A percentile compares a stretch with the other conserved stretches of the same genome.
phyloP scores from a whole-genome alignment of 495 filamentous ascomycete genomes.

The Geopyxis carbonaria region DNA sequence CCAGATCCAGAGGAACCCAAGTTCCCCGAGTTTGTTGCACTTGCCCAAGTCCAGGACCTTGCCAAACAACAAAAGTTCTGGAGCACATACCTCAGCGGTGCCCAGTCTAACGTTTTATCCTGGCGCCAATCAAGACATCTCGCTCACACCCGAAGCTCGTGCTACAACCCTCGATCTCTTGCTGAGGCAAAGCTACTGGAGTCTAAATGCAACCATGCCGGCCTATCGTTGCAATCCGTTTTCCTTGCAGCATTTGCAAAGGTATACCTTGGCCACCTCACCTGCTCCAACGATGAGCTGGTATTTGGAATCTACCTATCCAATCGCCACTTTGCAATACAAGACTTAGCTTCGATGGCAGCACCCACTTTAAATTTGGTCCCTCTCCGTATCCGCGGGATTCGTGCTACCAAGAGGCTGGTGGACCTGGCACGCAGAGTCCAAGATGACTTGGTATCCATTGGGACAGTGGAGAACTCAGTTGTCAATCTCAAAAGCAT shows the following conservation, averaged over 20 bases:
- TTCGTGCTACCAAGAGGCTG: conserved; percentile 15
- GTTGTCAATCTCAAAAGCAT: conserved; percentile 30
- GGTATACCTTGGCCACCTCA: conserved; percentile 25
- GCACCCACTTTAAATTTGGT: conserved; percentile 39
- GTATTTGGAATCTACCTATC: conserved; percentile 40
- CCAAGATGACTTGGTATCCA: conserved; percentile 31
- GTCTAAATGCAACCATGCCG: conserved; percentile 23
- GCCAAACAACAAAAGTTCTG: conserved; percentile 33
- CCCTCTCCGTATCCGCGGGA: conserved; percentile 29
- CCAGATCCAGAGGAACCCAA: conserved; percentile 4
- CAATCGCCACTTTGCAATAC: conserved; percentile 33
- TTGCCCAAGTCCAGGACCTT: conserved; percentile 12
- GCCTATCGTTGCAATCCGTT: conserved; percentile 33
- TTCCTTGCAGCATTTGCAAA: conserved; percentile 34
- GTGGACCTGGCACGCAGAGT: conserved; percentile 29
- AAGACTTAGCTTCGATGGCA: conserved; percentile 23
- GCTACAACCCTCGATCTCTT: not conserved
- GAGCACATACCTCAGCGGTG: conserved; percentile 33
- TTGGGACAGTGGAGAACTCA: conserved; percentile 28
- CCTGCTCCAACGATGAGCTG: conserved; percentile 22
- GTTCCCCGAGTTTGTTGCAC: conserved; percentile 24
- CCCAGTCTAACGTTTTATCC: conserved; percentile 8
- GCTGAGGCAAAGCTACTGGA: conserved; percentile 18
- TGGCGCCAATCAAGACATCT: conserved; percentile 5
- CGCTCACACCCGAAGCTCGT: not conserved